These are phyloP conservation scores for Flammula alnicola DNA, from an alignment of 1,284 basidiomycete genomes.

Conservation along the genomic window DNA sequence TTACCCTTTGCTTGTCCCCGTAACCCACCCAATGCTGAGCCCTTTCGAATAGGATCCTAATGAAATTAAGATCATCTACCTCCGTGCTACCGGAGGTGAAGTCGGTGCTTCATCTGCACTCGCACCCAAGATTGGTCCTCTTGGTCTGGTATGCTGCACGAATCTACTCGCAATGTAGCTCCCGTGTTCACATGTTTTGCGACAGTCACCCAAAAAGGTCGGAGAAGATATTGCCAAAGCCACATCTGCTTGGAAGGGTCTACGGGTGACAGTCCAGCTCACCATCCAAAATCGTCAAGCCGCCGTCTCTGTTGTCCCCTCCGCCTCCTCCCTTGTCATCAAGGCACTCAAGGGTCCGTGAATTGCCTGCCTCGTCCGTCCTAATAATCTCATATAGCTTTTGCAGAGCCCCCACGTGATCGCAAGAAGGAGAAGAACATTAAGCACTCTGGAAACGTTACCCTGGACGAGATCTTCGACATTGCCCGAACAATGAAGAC, in stretches of 20 bases:
- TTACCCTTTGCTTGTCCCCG: conserved; percentile 25
- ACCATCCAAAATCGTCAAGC: conserved; percentile 99
- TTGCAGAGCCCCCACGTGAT: conserved; percentile 96
- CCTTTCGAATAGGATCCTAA: conserved; percentile 72
- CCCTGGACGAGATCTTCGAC: conserved; percentile 94
- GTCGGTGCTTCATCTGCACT: conserved; percentile 98
- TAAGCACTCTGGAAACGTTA: conserved; percentile 95
- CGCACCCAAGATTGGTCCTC: conserved; percentile 99
- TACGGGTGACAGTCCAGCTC: conserved; percentile 98
- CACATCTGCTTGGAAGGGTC: conserved; percentile 98
- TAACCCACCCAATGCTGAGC: conserved; percentile 15
- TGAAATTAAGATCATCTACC: conserved; percentile 99
- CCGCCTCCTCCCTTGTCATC: conserved; percentile 98
- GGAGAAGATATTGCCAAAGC: conserved; percentile 99
- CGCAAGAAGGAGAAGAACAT: conserved; percentile 99
- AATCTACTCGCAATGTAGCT: background rate
- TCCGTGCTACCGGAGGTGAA: conserved; percentile 99
- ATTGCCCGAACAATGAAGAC: conserved; percentile 96
- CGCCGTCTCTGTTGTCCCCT: conserved; percentile 94
- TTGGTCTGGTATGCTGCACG: conserved; percentile 86
- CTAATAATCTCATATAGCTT: conserved; percentile 8
- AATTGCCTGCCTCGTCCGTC: background rate
- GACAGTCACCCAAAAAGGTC: conserved; percentile 99
- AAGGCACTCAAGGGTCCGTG: conserved; percentile 91
- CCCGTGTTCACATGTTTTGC: conserved; percentile 10